Percentiles rank a stretch among this genome's conserved stretches.
Evolutionary conservation across 208 protist species (phyloP).

Genomic region (Phytomonas sp.): DNA sequence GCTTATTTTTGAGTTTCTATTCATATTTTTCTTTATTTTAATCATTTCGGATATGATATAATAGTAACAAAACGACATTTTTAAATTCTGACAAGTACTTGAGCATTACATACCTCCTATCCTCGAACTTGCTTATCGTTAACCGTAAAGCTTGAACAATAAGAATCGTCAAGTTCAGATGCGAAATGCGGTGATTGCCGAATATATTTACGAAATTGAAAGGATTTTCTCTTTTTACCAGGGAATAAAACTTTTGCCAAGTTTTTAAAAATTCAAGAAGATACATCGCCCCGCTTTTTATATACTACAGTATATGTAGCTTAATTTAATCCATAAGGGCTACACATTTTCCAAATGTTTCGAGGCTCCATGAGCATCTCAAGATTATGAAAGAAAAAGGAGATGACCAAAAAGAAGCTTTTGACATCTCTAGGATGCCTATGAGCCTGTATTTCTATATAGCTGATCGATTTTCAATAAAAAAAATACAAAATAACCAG

Average conservation of each 20-base stretch:
- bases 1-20: not conserved
- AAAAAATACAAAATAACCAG: slow-evolving; percentile 2
- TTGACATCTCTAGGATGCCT: not conserved
- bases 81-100: too few species aligned
- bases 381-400: not conserved
- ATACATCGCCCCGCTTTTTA: too few species aligned
- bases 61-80: not conserved
- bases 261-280: not conserved
- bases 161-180: not conserved
- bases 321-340: not conserved
- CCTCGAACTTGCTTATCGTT: not conserved
- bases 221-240: not conserved
- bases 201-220: not conserved
- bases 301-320: not conserved
- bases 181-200: not conserved
- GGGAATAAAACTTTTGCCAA: not conserved
- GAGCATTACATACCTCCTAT: not conserved
- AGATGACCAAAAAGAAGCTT: not conserved
- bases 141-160: not conserved
- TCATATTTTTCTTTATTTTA: slow-evolving; percentile 5
- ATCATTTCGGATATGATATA: not conserved
- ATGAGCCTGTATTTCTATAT: too few species aligned
- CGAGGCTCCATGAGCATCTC: not conserved
- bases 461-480: too few species aligned
- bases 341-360: not conserved